A percentile compares a stretch with the other conserved stretches of the same genome.
These are phyloP conservation scores for Leishmania guyanensis DNA, from an alignment of 208 protist genomes.

Conservation along the genomic window DNA sequence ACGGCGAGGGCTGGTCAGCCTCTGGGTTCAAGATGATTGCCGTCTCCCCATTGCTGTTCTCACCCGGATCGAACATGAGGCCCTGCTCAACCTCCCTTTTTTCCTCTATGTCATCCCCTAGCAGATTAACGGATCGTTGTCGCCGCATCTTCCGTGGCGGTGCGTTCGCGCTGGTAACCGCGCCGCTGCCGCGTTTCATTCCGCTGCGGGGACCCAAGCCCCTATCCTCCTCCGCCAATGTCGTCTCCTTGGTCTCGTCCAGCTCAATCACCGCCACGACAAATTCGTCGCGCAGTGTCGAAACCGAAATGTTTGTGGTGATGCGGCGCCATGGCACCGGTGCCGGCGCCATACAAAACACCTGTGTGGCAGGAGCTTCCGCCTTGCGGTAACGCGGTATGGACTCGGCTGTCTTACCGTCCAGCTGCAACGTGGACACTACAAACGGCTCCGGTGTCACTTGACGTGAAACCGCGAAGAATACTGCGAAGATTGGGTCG, in stretches of 20 bases:
- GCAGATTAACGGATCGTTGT: neutral
- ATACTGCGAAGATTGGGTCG: slow-evolving; percentile 48
- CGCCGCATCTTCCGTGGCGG: neutral
- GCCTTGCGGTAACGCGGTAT: slow-evolving; percentile 8
- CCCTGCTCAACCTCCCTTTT: neutral
- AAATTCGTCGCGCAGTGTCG: slow-evolving; percentile 24
- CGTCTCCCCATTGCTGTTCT: neutral
- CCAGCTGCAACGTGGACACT: slow-evolving; percentile 14
- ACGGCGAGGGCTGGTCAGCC: neutral
- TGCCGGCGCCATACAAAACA: slow-evolving; percentile 29
- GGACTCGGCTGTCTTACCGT: slow-evolving; percentile 3
- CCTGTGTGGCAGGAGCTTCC: slow-evolving; percentile 21
- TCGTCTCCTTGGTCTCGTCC: neutral
- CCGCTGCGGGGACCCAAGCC: neutral
- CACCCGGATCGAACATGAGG: neutral
- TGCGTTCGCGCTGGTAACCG: neutral
- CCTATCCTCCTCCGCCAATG: neutral
- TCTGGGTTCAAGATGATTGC: neutral
- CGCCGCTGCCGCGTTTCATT: neutral
- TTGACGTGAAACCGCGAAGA: slow-evolving; percentile 26
- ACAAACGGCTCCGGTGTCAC: slow-evolving; percentile 25
- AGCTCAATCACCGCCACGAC: slow-evolving; percentile 26
- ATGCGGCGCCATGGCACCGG: slow-evolving; percentile 37
- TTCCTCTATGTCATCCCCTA: slow-evolving; percentile 9
- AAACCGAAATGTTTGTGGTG: slow-evolving; percentile 23